Evolutionary conservation across 2,329 filamentous ascomycete genomes (phyloP).

Genomic region (Plectosphaerella cucumerina): DNA sequence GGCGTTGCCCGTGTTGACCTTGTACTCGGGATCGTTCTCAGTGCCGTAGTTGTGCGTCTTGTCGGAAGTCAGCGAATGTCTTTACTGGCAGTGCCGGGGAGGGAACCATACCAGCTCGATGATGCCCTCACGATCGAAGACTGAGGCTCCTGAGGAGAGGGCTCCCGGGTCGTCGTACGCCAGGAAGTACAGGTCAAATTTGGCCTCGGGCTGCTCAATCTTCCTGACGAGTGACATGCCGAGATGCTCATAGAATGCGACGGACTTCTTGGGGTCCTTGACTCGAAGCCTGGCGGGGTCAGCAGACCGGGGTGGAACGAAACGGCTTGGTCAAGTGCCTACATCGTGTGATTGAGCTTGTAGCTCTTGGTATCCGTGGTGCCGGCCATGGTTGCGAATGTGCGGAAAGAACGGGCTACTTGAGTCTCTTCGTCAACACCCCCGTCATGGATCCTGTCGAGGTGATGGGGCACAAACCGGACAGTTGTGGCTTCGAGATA

Average conservation of each 20-base stretch:
- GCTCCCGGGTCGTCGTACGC: slow-evolving; percentile 78
- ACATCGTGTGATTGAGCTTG: slow-evolving; percentile 88
- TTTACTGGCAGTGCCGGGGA: too few relatives aligned
- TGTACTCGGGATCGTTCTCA: slow-evolving; percentile 77
- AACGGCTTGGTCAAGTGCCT: slow-evolving; percentile 15
- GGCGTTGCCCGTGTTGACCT: slow-evolving; percentile 82
- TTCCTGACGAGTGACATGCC: slow-evolving; percentile 83
- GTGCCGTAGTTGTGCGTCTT: slow-evolving; percentile 77
- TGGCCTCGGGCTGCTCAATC: slow-evolving; percentile 76
- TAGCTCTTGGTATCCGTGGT: slow-evolving; percentile 73
- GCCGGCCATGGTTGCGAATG: slow-evolving; percentile 54
- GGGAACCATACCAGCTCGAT: slow-evolving; percentile 60
- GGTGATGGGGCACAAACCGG: too few relatives aligned
- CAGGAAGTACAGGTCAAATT: slow-evolving; percentile 95
- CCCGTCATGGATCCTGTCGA: too few relatives aligned
- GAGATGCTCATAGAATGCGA: slow-evolving; percentile 92
- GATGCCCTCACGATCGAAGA: slow-evolving; percentile 81
- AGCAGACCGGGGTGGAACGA: slow-evolving; percentile 6
- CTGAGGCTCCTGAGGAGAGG: slow-evolving; percentile 65
- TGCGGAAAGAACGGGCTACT: not conserved
- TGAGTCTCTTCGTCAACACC: not conserved
- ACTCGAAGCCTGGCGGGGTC: slow-evolving; percentile 68
- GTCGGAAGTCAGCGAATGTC: too few relatives aligned
- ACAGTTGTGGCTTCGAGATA: too few relatives aligned
- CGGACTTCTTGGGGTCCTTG: slow-evolving; percentile 84